Percentiles rank a stretch among this genome's conserved stretches.
Evolutionary conservation across 2,329 filamentous ascomycete genomes (phyloP).

Genomic region (Diaporthe sp.): DNA sequence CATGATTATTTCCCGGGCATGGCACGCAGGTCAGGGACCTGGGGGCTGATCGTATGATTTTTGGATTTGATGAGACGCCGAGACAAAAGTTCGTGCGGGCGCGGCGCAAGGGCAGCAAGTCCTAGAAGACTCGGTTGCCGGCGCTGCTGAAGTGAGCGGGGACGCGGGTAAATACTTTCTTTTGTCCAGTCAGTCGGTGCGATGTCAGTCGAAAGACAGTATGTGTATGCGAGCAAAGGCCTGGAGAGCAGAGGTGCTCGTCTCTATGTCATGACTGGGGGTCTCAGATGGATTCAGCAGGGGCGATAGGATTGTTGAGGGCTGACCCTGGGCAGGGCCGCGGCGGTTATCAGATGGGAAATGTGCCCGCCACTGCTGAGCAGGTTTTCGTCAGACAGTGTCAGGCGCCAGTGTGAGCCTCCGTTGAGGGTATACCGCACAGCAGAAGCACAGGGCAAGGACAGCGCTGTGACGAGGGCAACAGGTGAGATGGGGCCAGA

Average conservation of each 20-base stretch:
- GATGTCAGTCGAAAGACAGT: slow-evolving; percentile 5
- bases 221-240: neutral
- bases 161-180: neutral
- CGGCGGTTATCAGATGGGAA: slow-evolving; percentile 7
- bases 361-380: neutral
- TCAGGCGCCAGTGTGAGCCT: slow-evolving; percentile 10
- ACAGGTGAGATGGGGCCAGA: slow-evolving; percentile 27
- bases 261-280: slow-evolving; percentile 19
- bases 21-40: slow-evolving; percentile 32
- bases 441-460: neutral
- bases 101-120: slow-evolving; percentile 21
- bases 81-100: slow-evolving; percentile 14
- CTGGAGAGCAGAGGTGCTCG: neutral
- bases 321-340: slow-evolving; percentile 22
- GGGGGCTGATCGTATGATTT: slow-evolving; percentile 21
- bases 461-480: slow-evolving; percentile 7
- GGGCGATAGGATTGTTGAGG: slow-evolving; percentile 4
- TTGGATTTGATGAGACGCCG: slow-evolving; percentile 30
- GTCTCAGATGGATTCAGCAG: neutral
- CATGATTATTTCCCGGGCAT: slow-evolving; percentile 46
- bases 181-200: neutral
- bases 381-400: slow-evolving; percentile 18
- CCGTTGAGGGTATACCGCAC: slow-evolving; percentile 12
- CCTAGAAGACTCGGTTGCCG: slow-evolving; percentile 28
- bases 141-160: neutral